Conservation (phyloP, 306 rosid species). For the Castanea crenata region DNA sequence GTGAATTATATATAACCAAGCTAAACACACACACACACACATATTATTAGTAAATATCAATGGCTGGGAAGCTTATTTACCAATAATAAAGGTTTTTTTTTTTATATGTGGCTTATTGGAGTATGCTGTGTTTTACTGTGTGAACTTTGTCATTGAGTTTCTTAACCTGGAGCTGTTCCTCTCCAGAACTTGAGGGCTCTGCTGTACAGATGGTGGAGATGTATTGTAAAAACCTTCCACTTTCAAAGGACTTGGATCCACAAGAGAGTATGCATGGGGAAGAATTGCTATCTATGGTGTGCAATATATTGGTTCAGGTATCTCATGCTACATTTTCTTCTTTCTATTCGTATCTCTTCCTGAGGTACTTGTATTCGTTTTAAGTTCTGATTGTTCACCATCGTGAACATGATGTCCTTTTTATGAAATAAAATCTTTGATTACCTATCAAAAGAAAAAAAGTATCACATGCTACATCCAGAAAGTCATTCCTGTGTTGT, state of each 20-base stretch:
- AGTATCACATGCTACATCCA: conserved; percentile 40
- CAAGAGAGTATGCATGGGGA: conserved; percentile 93
- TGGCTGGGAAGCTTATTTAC: background rate
- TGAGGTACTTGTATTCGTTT: no score
- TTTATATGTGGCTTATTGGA: conserved; percentile 10
- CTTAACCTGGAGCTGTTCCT: conserved; percentile 36
- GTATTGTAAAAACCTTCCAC: conserved; percentile 79
- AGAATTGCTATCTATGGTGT: conserved; percentile 73
- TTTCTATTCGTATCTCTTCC: no score
- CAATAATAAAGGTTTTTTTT: background rate
- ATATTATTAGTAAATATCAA: background rate
- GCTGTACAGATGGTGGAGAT: conserved; percentile 75
- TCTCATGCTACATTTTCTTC: background rate
- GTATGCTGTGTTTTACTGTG: background rate
- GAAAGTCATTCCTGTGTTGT: background rate
- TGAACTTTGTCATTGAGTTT: conserved; percentile 20
- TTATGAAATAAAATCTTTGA: no score
- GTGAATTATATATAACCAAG: background rate
- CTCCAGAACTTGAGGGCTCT: conserved; percentile 69
- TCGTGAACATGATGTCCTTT: no score
- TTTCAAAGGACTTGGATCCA: conserved; percentile 87
- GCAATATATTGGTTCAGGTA: conserved; percentile 88
- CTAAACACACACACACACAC: no score
- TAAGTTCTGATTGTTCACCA: no score
- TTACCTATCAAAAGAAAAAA: background rate